Percentiles rank a stretch among this genome's conserved stretches.
Evolutionary conservation across 148 eudicot species (phyloP).

Genomic region (Salicornia ramosissima): DNA sequence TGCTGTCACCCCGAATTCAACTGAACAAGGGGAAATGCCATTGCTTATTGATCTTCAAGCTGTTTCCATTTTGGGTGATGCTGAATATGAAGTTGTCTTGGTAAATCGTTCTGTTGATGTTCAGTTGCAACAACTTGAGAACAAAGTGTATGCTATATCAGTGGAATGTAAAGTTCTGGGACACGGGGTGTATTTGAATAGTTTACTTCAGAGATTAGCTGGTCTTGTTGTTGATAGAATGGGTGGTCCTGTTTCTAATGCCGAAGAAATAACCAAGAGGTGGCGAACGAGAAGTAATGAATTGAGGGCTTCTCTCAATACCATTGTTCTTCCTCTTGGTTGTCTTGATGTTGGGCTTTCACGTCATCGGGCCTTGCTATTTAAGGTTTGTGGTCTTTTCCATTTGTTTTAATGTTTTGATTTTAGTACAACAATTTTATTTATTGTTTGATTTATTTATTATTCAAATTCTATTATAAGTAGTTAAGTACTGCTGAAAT

Average conservation of each 20-base stretch:
- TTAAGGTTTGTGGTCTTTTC: conserved; percentile 49
- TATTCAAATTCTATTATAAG: too few species aligned
- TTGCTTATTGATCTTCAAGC: conserved; percentile 71
- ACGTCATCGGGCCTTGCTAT: conserved; percentile 91
- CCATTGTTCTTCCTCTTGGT: conserved; percentile 83
- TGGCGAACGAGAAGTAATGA: conserved; percentile 70
- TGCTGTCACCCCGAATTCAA: conserved; percentile 46
- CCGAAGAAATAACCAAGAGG: conserved; percentile 63
- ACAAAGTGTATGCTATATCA: conserved; percentile 52
- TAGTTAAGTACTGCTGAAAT: too few species aligned
- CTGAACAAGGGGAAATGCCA: conserved; percentile 66
- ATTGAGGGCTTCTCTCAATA: conserved; percentile 48
- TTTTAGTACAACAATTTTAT: background rate
- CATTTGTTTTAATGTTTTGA: conserved; percentile 3
- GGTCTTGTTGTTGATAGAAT: conserved; percentile 69
- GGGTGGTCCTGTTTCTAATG: conserved; percentile 93
- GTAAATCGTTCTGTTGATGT: conserved; percentile 64
- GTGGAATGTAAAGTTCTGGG: conserved; percentile 47
- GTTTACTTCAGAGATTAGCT: conserved; percentile 69
- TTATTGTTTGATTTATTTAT: too few species aligned
- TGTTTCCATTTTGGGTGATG: conserved; percentile 45
- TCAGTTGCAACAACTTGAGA: conserved; percentile 68
- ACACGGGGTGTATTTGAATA: conserved; percentile 33
- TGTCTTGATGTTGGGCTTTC: conserved; percentile 90
- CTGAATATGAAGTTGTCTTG: conserved; percentile 68